Evolutionary conservation across 1,139 yeast genomes (phyloP), one percentile per base, ranked within the genome.

Genomic region (Diutina neorugosa): DNA sequence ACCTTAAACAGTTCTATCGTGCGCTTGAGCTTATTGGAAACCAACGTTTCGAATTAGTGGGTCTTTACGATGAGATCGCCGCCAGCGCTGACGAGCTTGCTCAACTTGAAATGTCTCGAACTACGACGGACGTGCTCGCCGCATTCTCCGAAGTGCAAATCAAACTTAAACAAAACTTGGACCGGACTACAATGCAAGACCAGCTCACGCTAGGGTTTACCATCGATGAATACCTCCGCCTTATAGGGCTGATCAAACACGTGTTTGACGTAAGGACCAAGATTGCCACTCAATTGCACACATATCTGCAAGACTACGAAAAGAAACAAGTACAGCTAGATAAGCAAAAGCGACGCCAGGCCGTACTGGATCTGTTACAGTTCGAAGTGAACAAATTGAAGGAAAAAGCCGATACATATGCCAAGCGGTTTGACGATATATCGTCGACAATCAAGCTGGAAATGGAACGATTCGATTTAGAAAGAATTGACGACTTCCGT

Each of bases 181-280:
- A 85, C 58, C 78, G 97, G 55, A 81, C 86, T 56, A 85, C 91
- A 57, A 67, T 87, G 64, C 96, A 90, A 65, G 98, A 93, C 61
- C 82, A 90, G 61, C 69, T 93, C 57, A 89, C 96, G 0, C 70
- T 93, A 53, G 96, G 96, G 1, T 80, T 87, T 44, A 88, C 96
- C 0, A 73, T 93, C 44, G 97, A 91, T 63, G 98, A 91, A 63
- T 91, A 93, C 64, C 72, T 84, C 53, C 77, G 98, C 52, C 72
- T 86, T 19, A 80, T 93, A 43, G 84, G 86, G 3, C 87, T 96
- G 25, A 80, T 90, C 46, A 80, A 86, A 59, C 77, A 82, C 50
- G 82, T 87, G 1, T 84, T 93, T 59, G 82, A 83, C 50, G 90
- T 89, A 55, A 77, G 98, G 58, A 77, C 81, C 53, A 86, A 83